Evolutionary conservation across 75 land plant species (phyloP), one percentile per base, ranked within the genome.

Genomic region (Picea glauca): DNA sequence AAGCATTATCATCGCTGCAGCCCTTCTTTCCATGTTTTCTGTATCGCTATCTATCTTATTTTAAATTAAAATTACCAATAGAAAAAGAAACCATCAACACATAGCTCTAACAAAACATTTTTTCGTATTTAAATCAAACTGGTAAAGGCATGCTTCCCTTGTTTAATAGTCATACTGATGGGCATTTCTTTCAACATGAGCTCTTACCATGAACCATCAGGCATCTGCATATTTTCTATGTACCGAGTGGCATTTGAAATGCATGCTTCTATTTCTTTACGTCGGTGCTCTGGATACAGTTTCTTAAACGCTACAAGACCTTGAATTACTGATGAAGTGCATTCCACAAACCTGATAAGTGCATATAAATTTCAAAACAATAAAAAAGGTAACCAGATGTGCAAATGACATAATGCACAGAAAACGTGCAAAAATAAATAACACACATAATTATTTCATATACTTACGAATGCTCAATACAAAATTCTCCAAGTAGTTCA

Each of bases 401-500:
- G 43, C 43, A 40, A 40, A 40, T 40, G 43, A 40, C 43, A 40
- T 40, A 40, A 40, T 40, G 4, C 4, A 40, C 43, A 40, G 43
- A 74, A 17, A 80, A n/a, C 13, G 54, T 56, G 13, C 58, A 50
- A 38, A 74, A 74, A 21, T 1, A 30, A 74, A n/a, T 6, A 50
- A 26, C 26, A 56, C n/a, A 17, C 33, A 77, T 46, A 35, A 76
- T 2, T 13, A 26, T 23, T 54, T 13, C 21, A 18, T 18, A 40
- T 40, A 40, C 97, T 94, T 89, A 96, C 98, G 91, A 84, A 73
- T 96, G 92, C 26, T 96, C 99, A 83, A 96, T 94, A 11, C 90
- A 91, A 74, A 94, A 92, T 72, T 96, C 93, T 8, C 98, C 98
- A 85, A 96, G 94, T 8, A 92, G 89, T 81, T 96, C 99, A 33